Percentiles rank a stretch among this genome's conserved stretches.
Evolutionary conservation across 768 basidiomycete genomes (phyloP).

Genomic region (Leucogyrophana mollusca): DNA sequence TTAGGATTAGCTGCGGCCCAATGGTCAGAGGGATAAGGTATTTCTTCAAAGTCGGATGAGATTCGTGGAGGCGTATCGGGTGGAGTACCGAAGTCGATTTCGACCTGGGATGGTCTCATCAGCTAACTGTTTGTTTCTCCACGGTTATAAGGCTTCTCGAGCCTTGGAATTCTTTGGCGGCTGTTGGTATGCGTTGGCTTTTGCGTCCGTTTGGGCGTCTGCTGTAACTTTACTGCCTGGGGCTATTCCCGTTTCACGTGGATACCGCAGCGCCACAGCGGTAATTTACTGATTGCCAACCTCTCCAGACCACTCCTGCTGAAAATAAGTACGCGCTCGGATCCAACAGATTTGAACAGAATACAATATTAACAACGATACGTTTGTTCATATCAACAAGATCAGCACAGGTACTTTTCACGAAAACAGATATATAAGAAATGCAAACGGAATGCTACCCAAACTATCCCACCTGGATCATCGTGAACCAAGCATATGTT

Average conservation of each 20-base stretch:
- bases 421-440: neutral
- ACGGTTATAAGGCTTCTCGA: constrained; percentile 9
- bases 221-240: neutral
- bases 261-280: neutral
- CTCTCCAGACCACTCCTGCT: too few species aligned
- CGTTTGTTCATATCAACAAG: constrained; percentile 8
- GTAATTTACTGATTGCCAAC: too few species aligned
- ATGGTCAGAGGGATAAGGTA: constrained; percentile 52
- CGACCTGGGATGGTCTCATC: constrained; percentile 65
- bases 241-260: neutral
- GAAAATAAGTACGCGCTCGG: too few species aligned
- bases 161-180: constrained; percentile 4
- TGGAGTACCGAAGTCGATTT: constrained; percentile 67
- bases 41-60: constrained; percentile 72
- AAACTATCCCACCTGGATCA: neutral
- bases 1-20: constrained; percentile 24
- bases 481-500: constrained; percentile 8
- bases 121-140: constrained; percentile 25
- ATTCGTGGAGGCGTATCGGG: constrained; percentile 47
- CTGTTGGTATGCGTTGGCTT: neutral
- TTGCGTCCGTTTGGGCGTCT: neutral
- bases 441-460: neutral
- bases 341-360: neutral
- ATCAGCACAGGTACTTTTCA: constrained; percentile 16
- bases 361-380: constrained; percentile 14